Evolutionary conservation across 495 filamentous ascomycete species (phyloP), one percentile per base, ranked within the genome.

Genomic region (Penicillium turbatum): DNA sequence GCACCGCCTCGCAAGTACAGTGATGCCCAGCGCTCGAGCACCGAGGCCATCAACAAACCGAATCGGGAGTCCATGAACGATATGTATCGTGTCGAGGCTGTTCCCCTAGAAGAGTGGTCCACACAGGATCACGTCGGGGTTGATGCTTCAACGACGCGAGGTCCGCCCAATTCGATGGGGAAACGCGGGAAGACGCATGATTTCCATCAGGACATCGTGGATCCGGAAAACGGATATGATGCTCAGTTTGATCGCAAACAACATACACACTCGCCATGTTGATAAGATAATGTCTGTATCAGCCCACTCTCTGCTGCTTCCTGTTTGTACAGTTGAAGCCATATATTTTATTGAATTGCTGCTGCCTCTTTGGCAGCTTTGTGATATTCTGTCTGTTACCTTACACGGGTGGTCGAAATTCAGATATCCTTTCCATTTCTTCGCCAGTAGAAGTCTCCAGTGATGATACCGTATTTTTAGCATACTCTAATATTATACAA

Each of bases 41-140:
- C 55, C 8, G 64, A 66, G 27, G 49, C 64, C 3, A 64, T 66
- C 15, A 64, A 56, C 6, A 54, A 46, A n/a, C 31, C 24, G 0
- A 56, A 62, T 7, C 21, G 15, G 11, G 42, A 61, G 19, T 53
- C 34, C 17, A 56, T 50, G 53, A 55, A 57, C 0, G 53, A 62
- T n/a, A 11, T 46, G 2, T 36, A 50, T 47, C 53, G 48, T 8
- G 38, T 51, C 1, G 61, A 64, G 4, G 44, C 38, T 10, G 29
- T 57, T 9, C 42, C 39, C 6, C 36, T 64, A 5, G 58, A 62
- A 15, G 26, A 41, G 1, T 64, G 57, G 63, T 40, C 48, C 21
- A 39, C 38, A 4, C 42, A 47, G 6, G 40, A 37, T 0, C 27
- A 39, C 12, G 21, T 26, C 0, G 36, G 21, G 13, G 30, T 24